Evolutionary conservation across 2,329 filamentous ascomycete genomes (phyloP).

Genomic region (Botrytis porri): DNA sequence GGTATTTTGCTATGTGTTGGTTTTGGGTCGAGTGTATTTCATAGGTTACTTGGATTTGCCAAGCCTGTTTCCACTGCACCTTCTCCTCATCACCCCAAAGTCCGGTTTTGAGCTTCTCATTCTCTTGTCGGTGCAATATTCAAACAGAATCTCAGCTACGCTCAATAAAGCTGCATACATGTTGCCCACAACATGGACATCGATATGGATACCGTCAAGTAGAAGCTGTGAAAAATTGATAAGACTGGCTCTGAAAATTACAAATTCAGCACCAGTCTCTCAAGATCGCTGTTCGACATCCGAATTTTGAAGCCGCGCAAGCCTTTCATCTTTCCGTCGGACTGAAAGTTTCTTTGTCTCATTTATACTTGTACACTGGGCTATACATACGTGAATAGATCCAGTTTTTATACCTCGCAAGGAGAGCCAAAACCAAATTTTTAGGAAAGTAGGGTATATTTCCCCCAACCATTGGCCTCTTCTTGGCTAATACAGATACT

Average conservation of each 20-base stretch:
- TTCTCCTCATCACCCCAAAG: not conserved
- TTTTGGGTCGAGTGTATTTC: not conserved
- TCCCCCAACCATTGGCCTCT: not conserved
- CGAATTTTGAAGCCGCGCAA: not conserved
- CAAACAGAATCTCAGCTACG: not conserved
- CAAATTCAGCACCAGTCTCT: not conserved
- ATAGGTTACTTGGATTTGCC: not conserved
- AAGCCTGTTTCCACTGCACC: not conserved
- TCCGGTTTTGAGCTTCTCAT: not conserved
- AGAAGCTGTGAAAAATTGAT: not conserved
- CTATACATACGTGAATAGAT: not conserved
- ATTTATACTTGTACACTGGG: not conserved
- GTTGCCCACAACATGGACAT: no score
- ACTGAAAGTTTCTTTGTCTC: not conserved
- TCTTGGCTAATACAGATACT: not conserved
- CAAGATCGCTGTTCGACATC: not conserved
- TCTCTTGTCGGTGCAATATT: not conserved
- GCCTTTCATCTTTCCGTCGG: not conserved
- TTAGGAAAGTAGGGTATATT: not conserved
- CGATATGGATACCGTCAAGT: not conserved
- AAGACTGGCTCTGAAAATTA: not conserved
- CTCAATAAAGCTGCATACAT: not conserved
- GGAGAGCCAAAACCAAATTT: not conserved
- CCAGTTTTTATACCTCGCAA: not conserved
- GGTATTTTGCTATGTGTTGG: not conserved